Percentiles rank a stretch among this genome's conserved stretches.
Conservation (phyloP, 2,329 filamentous ascomycete genomes). For the Calonectria hongkongensis region DNA sequence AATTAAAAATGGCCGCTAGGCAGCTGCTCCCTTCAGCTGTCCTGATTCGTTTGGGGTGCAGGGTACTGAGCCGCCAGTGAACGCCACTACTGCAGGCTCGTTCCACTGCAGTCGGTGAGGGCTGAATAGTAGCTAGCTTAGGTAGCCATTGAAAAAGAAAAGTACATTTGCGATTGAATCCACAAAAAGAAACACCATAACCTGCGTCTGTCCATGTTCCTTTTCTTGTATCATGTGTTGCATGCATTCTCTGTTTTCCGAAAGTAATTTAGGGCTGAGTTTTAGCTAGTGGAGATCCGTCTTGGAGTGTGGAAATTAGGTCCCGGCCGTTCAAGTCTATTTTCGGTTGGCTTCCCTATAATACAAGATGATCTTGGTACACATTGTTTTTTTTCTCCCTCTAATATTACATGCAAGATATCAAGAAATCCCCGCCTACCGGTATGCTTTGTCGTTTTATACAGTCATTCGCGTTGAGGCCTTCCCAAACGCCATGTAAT, state of each 20-base stretch:
- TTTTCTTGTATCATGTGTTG: not conserved
- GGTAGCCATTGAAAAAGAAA: no score
- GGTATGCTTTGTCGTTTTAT: not conserved
- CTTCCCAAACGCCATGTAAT: conserved; percentile 17
- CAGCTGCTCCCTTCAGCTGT: not conserved
- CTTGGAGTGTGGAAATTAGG: conserved; percentile 14
- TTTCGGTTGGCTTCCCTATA: not conserved
- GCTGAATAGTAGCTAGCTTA: no score
- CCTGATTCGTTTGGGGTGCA: conserved; percentile 17
- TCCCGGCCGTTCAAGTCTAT: not conserved
- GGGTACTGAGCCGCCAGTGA: not conserved
- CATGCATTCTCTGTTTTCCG: not conserved
- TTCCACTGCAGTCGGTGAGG: not conserved
- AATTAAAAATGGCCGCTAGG: conserved; percentile 13
- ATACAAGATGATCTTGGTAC: conserved; percentile 11
- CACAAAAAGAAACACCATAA: no score
- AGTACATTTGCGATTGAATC: no score
- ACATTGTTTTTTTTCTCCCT: not conserved
- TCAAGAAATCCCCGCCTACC: conserved; percentile 4
- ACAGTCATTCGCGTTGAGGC: conserved; percentile 9
- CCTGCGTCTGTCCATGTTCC: not conserved
- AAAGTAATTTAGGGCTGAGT: not conserved
- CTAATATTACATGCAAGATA: conserved; percentile 20
- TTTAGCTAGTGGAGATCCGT: conserved; percentile 9
- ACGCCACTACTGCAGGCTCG: not conserved